Base-by-base conservation (phyloP, 1,284 basidiomycete species). In the Cryptococcus sp. region DNA sequence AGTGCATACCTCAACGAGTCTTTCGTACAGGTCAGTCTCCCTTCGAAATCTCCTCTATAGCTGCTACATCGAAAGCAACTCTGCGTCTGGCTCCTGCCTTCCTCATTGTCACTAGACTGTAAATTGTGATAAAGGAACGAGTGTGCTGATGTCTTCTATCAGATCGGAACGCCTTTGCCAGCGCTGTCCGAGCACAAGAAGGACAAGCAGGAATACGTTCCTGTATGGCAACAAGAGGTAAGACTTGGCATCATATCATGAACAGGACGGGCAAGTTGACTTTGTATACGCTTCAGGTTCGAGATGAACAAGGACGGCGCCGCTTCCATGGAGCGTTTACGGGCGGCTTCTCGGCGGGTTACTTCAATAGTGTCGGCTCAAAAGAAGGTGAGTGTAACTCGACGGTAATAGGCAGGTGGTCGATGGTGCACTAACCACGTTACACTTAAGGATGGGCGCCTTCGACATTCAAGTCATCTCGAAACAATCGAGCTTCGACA, bases 251-350 rank as follows among this genome's bases (percentile, higher is more conserved):
- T 37, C 29, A 34, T 34, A 10, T 5, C 13, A 23, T 46, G 29
- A 13, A 23, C 25, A 38, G n/a, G 29, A 43, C 17, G 2, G 11
- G n/a, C 34, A 5, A 37, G 40, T 41, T 58, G 23, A 29, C 23
- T 17, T 51, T 46, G 37, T 37, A 11, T 17, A 45, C 15, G 7
- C 23, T 46, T 26, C 68, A 93, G 88, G 93, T 93, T 2, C 83
- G 88, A 63, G 95, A 99, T 80, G 95, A 97, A 78, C 87, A 97
- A 75, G 96, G 96, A 6, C 82, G 95, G 50, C 81, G 92, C 62
- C 82, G 95, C 54, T 82, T 99, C 45, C 95, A 99, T 74, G 95
- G 96, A 16, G 96, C 95, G 3, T 99, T 99, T 79, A 98, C 94
- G 0, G 96, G 95, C 26, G 96, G 95, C 8, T 99, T 92, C 82